A percentile compares a stretch with the other conserved stretches of the same genome.
Conservation (phyloP, 345 rosid genomes). For the Eucalyptus virginea region DNA sequence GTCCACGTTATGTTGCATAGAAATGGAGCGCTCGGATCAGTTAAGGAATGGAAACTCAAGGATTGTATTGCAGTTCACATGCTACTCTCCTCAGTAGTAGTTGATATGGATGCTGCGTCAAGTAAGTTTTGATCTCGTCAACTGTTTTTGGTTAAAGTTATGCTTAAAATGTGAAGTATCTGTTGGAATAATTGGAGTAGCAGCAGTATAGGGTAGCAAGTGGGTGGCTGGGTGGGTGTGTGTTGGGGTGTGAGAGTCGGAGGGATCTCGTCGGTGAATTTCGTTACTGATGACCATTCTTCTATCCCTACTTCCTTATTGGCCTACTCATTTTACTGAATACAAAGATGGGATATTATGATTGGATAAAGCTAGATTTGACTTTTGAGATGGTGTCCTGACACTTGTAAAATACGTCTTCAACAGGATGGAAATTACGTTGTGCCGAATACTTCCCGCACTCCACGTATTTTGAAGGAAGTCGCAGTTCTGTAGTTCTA, state of each 20-base stretch:
- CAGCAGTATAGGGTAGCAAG: neutral
- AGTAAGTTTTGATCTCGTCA: constrained; percentile 38
- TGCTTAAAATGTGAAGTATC: neutral
- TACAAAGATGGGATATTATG: neutral
- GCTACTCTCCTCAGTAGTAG: constrained; percentile 35
- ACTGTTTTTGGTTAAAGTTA: neutral
- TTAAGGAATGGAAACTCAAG: constrained; percentile 69
- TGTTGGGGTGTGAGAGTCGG: neutral
- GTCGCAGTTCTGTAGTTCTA: constrained; percentile 40
- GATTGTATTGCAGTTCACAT: constrained; percentile 78
- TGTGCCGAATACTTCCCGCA: constrained; percentile 64
- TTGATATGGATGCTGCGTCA: constrained; percentile 57
- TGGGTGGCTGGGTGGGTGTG: neutral
- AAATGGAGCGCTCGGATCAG: constrained; percentile 50
- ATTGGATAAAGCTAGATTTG: neutral
- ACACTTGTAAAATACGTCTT: neutral
- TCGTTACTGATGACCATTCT: neutral
- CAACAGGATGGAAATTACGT: constrained; percentile 77
- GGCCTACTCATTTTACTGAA: neutral
- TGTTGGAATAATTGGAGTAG: neutral
- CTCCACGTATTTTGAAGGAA: constrained; percentile 80
- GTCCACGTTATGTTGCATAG: constrained; percentile 14
- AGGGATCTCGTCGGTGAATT: neutral
- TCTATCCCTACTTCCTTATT: neutral
- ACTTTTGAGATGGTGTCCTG: neutral